These are phyloP conservation scores for Camptophora hylomeconis DNA, from an alignment of 2,329 filamentous ascomycete genomes.

Conservation along the genomic window DNA sequence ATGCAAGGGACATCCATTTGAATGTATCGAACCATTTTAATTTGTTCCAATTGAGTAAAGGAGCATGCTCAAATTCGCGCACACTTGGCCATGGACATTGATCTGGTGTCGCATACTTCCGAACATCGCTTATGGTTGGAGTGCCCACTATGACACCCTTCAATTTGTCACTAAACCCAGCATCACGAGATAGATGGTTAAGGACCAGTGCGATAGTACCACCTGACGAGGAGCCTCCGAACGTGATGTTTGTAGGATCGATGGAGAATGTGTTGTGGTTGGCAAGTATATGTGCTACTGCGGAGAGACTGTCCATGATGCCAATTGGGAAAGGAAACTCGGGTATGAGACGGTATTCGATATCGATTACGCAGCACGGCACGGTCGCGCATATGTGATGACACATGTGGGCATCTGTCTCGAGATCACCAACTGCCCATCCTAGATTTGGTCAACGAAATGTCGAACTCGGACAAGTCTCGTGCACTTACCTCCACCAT, in stretches of 20 bases:
- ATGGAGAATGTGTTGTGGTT: slow-evolving; percentile 18
- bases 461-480: too few species aligned
- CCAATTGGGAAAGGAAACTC: slow-evolving; percentile 17
- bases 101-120: slow-evolving; percentile 15
- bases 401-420: slow-evolving; percentile 17
- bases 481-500: slow-evolving; percentile 14
- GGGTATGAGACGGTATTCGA: slow-evolving; percentile 16
- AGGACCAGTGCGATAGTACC: slow-evolving; percentile 16
- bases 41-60: slow-evolving; percentile 16
- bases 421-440: slow-evolving; percentile 16
- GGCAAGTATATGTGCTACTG: slow-evolving; percentile 13
- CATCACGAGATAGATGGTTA: slow-evolving; percentile 14
- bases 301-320: slow-evolving; percentile 14
- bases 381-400: slow-evolving; percentile 17
- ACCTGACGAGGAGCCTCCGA: slow-evolving; percentile 16
- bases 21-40: slow-evolving; percentile 18
- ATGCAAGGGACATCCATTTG: slow-evolving; percentile 15
- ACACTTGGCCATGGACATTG: slow-evolving; percentile 17
- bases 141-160: slow-evolving; percentile 16
- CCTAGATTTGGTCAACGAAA: too few species aligned
- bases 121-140: slow-evolving; percentile 16
- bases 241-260: slow-evolving; percentile 14
- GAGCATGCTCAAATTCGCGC: slow-evolving; percentile 14
- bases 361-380: slow-evolving; percentile 16
- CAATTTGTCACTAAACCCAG: slow-evolving; percentile 8